Evolutionary conservation across 2,329 filamentous ascomycete species (phyloP).

Genomic region (Aspergillus felis): DNA sequence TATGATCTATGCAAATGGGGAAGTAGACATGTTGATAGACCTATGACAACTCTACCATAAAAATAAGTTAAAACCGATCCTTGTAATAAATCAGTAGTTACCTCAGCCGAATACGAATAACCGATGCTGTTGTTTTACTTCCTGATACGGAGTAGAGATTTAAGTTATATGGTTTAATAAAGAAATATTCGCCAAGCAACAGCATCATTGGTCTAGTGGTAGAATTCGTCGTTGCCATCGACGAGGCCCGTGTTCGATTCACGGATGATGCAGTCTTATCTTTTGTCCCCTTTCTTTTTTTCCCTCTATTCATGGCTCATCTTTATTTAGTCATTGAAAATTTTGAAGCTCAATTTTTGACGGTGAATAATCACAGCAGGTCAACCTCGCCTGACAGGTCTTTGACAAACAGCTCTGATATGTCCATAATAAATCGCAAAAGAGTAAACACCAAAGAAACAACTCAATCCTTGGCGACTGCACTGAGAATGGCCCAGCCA

Average conservation of each 20-base stretch:
- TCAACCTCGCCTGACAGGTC: too few species aligned
- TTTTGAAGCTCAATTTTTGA: too few species aligned
- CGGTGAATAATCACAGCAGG: too few species aligned
- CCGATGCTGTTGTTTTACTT: not conserved
- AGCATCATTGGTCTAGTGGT: constrained; percentile 45
- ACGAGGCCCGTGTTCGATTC: constrained; percentile 47
- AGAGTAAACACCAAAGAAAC: not conserved
- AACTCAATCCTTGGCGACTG: not conserved
- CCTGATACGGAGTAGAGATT: not conserved
- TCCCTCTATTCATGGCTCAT: not conserved
- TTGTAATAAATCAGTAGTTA: too few species aligned
- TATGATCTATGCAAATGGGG: not conserved
- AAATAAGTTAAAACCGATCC: too few species aligned
- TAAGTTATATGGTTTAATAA: too few species aligned
- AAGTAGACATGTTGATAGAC: not conserved
- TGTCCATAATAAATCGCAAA: not conserved
- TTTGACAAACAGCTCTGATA: not conserved
- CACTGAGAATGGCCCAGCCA: not conserved
- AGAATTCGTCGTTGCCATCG: constrained; percentile 46
- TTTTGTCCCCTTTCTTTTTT: constrained; percentile 13
- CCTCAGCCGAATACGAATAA: too few species aligned
- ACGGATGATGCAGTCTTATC: constrained; percentile 38
- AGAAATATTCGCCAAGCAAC: not conserved
- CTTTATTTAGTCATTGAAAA: not conserved
- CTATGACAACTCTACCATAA: not conserved